Conservation (phyloP, 2,329 filamentous ascomycete genomes). For the Aureobasidium sp. region DNA sequence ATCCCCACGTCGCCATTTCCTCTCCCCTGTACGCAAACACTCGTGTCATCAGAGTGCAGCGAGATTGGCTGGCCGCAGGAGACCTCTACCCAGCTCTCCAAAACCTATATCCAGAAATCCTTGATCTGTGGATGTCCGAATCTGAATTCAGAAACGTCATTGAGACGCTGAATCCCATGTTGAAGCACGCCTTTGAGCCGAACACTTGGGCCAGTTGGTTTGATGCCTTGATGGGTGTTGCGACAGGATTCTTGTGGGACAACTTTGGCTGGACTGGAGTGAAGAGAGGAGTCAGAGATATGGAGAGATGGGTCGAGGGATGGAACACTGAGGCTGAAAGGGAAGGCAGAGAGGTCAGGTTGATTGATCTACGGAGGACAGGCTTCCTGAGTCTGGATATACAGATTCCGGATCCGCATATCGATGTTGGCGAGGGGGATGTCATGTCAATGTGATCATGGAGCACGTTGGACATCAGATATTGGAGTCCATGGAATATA, state of each 20-base stretch:
- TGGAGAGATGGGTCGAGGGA: slow-evolving; percentile 76
- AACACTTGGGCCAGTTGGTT: slow-evolving; percentile 69
- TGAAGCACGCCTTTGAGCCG: slow-evolving; percentile 74
- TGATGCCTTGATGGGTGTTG: slow-evolving; percentile 69
- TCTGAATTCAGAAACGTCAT: slow-evolving; percentile 79
- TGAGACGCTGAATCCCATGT: slow-evolving; percentile 70
- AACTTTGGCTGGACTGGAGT: slow-evolving; percentile 71
- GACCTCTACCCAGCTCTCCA: slow-evolving; percentile 90
- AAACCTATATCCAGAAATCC: slow-evolving; percentile 91
- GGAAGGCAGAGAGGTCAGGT: slow-evolving; percentile 57
- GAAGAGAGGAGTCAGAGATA: slow-evolving; percentile 60
- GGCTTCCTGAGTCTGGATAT: slow-evolving; percentile 85
- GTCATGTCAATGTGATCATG: slow-evolving; percentile 9
- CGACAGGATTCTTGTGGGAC: slow-evolving; percentile 94
- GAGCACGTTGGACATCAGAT: not conserved
- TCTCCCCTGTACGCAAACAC: slow-evolving; percentile 71
- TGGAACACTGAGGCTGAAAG: slow-evolving; percentile 68
- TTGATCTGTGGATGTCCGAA: slow-evolving; percentile 79
- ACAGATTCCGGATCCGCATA: slow-evolving; percentile 71
- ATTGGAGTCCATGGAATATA: not conserved
- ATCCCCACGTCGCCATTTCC: slow-evolving; percentile 76
- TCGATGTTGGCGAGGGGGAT: slow-evolving; percentile 34
- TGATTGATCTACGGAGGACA: slow-evolving; percentile 72
- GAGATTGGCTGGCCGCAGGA: slow-evolving; percentile 82
- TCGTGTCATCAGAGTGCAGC: slow-evolving; percentile 80